These are phyloP conservation scores for Syzygium grande DNA, from an alignment of 345 rosid species.

Conservation along the genomic window DNA sequence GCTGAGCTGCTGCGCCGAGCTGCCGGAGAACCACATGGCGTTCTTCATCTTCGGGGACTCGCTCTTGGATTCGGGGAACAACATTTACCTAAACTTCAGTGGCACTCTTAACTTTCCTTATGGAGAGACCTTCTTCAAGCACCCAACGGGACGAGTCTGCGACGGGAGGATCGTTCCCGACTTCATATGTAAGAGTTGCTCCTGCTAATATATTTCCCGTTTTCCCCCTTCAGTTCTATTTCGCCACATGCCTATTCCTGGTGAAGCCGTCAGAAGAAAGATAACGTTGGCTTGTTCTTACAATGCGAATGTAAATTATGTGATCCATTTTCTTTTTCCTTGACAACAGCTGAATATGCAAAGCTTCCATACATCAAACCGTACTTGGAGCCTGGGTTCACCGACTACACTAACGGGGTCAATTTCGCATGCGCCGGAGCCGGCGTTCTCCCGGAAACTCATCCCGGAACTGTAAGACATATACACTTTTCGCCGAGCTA, in stretches of 20 bases:
- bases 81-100: neutral
- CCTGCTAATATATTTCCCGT: neutral
- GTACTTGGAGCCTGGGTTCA: neutral
- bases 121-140: constrained; percentile 9
- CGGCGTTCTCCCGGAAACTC: neutral
- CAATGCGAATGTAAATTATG: neutral
- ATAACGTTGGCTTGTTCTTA: neutral
- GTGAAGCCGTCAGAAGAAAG: neutral
- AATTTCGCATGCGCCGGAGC: constrained; percentile 19
- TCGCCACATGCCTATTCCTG: neutral
- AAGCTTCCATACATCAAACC: constrained; percentile 5
- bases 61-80: constrained; percentile 5
- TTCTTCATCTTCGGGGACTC: constrained; percentile 13
- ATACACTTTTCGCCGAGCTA: neutral
- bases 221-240: neutral
- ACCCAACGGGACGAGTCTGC: constrained; percentile 1
- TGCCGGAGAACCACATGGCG: neutral
- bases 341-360: constrained; percentile 8
- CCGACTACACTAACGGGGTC: constrained; percentile 4
- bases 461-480: neutral
- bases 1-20: neutral
- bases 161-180: constrained; percentile 10
- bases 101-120: neutral
- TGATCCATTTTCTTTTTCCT: neutral
- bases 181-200: constrained; percentile 6